Conservation (phyloP, 2,329 filamentous ascomycete species). For the Lasiodiplodia hormozganensis region DNA sequence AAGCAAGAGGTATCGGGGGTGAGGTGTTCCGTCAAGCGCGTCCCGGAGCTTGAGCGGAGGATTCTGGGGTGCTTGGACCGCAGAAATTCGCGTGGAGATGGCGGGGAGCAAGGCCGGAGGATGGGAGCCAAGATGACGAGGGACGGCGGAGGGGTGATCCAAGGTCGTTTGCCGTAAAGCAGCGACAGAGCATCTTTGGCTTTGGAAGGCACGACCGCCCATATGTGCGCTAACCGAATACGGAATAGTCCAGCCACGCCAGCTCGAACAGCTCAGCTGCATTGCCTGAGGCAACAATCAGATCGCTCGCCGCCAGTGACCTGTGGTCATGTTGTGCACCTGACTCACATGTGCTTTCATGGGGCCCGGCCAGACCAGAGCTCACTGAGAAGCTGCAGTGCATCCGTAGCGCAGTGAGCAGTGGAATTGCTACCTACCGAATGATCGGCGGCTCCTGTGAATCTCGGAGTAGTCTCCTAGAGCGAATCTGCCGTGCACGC, state of each 20-base stretch:
- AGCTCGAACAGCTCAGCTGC: conserved; percentile 14
- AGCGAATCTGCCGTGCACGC: not conserved
- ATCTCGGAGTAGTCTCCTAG: not conserved
- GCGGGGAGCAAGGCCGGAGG: conserved; percentile 19
- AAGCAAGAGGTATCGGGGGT: conserved; percentile 29
- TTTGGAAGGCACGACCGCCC: conserved; percentile 12
- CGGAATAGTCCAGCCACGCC: conserved; percentile 9
- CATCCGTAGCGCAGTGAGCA: no score
- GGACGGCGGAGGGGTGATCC: conserved; percentile 25
- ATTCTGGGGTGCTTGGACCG: conserved; percentile 6
- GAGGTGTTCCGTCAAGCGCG: conserved; percentile 30
- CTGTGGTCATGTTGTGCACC: not conserved
- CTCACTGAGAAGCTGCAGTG: not conserved
- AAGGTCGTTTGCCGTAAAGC: conserved; percentile 22
- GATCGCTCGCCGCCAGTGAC: not conserved
- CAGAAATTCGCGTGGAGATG: conserved; percentile 21
- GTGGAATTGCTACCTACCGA: not conserved
- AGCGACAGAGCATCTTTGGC: conserved; percentile 9
- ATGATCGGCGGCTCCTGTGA: not conserved
- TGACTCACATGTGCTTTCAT: no score
- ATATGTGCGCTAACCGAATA: not conserved
- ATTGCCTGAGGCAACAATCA: not conserved
- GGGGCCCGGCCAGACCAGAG: not conserved
- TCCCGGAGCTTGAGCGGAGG: conserved; percentile 20
- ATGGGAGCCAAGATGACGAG: conserved; percentile 25